Conservation (phyloP, 352 stramenopile species). For the Achlya hypogyna region DNA sequence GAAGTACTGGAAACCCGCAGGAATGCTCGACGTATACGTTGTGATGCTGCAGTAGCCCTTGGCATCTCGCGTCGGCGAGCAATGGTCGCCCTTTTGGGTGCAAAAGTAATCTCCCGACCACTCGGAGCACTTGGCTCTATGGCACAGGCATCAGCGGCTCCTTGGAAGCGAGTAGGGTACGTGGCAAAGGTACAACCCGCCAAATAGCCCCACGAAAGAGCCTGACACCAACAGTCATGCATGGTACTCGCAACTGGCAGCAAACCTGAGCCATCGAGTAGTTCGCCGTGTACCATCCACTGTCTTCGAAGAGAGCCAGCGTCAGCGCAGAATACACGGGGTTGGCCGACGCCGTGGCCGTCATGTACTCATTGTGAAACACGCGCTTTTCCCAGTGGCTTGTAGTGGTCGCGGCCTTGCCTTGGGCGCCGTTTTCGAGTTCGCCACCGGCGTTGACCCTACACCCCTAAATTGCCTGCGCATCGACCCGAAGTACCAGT, state of each 20-base stretch:
- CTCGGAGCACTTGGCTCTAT: slow-evolving; percentile 37
- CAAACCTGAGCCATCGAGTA: slow-evolving; percentile 44
- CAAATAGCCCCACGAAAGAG: slow-evolving; percentile 58
- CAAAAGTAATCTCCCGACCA: slow-evolving; percentile 69
- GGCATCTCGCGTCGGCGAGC: slow-evolving; percentile 22
- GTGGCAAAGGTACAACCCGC: slow-evolving; percentile 61
- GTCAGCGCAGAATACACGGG: slow-evolving; percentile 65
- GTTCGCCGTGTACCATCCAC: slow-evolving; percentile 68
- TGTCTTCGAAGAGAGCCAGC: slow-evolving; percentile 70
- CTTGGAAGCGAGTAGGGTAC: not conserved
- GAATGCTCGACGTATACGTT: slow-evolving; percentile 53
- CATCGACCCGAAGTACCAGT: slow-evolving; percentile 28
- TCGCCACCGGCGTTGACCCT: slow-evolving; percentile 40
- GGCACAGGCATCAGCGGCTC: not conserved
- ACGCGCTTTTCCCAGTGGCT: slow-evolving; percentile 81
- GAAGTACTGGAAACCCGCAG: slow-evolving; percentile 76
- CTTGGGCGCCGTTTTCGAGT: slow-evolving; percentile 60
- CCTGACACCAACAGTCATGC: not conserved
- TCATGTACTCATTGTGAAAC: slow-evolving; percentile 81
- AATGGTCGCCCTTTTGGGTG: slow-evolving; percentile 28
- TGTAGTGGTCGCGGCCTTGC: slow-evolving; percentile 40
- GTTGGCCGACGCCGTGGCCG: slow-evolving; percentile 60
- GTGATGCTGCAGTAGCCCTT: slow-evolving; percentile 74
- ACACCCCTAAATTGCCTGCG: not conserved
- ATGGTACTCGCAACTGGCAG: not conserved